phyloP scores from a whole-genome alignment of 1,284 basidiomycete species.

The Apiotrichum akiyoshidainum region DNA sequence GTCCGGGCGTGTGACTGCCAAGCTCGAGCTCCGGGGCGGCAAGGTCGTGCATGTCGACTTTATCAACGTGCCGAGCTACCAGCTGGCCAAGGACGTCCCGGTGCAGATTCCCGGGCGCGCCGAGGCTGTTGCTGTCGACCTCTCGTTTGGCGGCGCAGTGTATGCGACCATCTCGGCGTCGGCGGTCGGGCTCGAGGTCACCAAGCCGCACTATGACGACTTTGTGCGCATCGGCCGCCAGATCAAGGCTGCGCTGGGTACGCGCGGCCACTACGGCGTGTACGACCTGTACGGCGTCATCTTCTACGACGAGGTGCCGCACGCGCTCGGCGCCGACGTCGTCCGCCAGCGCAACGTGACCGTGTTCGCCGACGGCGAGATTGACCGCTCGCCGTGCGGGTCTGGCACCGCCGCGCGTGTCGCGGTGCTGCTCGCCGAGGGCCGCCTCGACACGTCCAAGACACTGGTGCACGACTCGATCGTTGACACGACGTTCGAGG shows the following conservation, averaged over 20 bases:
- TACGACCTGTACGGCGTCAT: slow-evolving; percentile 22
- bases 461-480: slow-evolving; percentile 17
- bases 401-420: slow-evolving; percentile 53
- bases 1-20: slow-evolving; percentile 14
- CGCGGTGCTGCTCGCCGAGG: slow-evolving; percentile 50
- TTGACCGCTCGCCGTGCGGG: slow-evolving; percentile 54
- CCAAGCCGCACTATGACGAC: slow-evolving; percentile 33
- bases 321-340: not conserved
- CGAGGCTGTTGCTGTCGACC: slow-evolving; percentile 40
- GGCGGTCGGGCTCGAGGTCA: slow-evolving; percentile 46
- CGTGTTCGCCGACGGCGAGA: slow-evolving; percentile 53
- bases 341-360: slow-evolving; percentile 18
- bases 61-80: slow-evolving; percentile 21
- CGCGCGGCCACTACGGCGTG: slow-evolving; percentile 20
- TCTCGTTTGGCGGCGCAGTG: slow-evolving; percentile 54
- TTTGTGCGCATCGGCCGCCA: slow-evolving; percentile 36
- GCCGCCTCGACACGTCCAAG: slow-evolving; percentile 20
- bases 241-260: slow-evolving; percentile 35
- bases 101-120: slow-evolving; percentile 1
- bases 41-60: slow-evolving; percentile 16
- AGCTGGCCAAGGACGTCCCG: slow-evolving; percentile 3
- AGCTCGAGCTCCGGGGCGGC: slow-evolving; percentile 9
- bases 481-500: slow-evolving; percentile 15
- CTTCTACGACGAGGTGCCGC: slow-evolving; percentile 16
- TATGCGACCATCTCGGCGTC: slow-evolving; percentile 51